Percentiles rank a stretch among this genome's conserved stretches.
Conservation (phyloP, 2,329 filamentous ascomycete species). For the Aspergillus caelatus region DNA sequence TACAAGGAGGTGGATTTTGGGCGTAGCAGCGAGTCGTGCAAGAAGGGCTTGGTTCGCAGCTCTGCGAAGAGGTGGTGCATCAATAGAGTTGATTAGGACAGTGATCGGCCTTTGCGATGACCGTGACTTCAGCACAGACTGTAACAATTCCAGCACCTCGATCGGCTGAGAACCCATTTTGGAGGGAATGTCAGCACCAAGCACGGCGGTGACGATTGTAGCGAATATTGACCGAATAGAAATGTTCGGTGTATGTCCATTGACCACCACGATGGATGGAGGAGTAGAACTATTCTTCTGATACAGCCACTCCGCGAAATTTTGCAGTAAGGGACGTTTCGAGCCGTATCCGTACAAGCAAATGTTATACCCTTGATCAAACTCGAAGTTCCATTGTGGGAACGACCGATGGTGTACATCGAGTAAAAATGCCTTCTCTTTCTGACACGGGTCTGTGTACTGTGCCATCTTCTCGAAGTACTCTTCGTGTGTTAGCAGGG, state of each 20-base stretch:
- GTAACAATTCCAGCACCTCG: conserved; percentile 69
- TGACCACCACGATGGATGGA: conserved; percentile 76
- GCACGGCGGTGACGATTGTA: conserved; percentile 67
- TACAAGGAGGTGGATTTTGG: conserved; percentile 71
- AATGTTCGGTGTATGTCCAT: conserved; percentile 68
- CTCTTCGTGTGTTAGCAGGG: conserved; percentile 85
- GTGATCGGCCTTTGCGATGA: conserved; percentile 55
- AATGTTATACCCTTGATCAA: conserved; percentile 81
- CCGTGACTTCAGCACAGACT: conserved; percentile 60
- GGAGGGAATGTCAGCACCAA: conserved; percentile 42
- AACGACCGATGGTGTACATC: conserved; percentile 79
- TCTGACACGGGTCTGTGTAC: conserved; percentile 68
- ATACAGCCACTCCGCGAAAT: conserved; percentile 74
- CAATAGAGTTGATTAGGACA: conserved; percentile 82
- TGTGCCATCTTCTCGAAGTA: conserved; percentile 73
- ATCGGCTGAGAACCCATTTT: conserved; percentile 67
- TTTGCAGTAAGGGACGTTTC: conserved; percentile 73
- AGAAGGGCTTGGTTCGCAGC: conserved; percentile 71
- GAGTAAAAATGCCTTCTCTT: conserved; percentile 71
- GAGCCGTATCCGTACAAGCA: conserved; percentile 93
- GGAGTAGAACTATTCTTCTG: conserved; percentile 37
- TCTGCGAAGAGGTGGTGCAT: conserved; percentile 75
- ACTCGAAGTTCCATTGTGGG: conserved; percentile 89
- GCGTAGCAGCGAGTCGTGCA: conserved; percentile 74
- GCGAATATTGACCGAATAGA: conserved; percentile 50